These are phyloP conservation scores for Daldinia loculata DNA, from an alignment of 495 filamentous ascomycete species.

Conservation along the genomic window DNA sequence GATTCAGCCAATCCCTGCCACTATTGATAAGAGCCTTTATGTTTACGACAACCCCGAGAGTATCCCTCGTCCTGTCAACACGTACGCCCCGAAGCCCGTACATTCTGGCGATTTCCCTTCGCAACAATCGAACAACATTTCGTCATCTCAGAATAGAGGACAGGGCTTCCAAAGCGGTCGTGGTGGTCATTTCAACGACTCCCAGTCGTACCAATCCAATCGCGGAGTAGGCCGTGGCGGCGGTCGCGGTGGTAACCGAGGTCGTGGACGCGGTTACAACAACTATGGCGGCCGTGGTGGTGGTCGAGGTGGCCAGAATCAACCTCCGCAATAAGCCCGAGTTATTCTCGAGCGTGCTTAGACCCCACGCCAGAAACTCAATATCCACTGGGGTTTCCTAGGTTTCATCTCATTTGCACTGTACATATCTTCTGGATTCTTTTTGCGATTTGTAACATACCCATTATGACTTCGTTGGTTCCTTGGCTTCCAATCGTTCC, in stretches of 20 bases:
- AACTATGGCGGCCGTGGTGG: conserved; percentile 56
- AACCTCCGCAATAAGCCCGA: conserved; percentile 44
- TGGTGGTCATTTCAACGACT: conserved; percentile 39
- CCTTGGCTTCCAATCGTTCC: conserved; percentile 33
- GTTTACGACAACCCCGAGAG: conserved; percentile 96
- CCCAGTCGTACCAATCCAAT: conserved; percentile 50
- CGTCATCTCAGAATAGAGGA: conserved; percentile 35
- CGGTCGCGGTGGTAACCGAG: conserved; percentile 48
- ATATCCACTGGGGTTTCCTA: conserved; percentile 3
- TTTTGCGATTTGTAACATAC: conserved; percentile 48
- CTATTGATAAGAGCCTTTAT: conserved; percentile 97
- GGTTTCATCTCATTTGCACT: conserved; percentile 33
- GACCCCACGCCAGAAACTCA: conserved; percentile 6
- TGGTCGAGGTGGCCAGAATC: conserved; percentile 55
- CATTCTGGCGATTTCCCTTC: conserved; percentile 24
- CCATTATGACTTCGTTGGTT: conserved; percentile 42
- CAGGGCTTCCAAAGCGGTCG: conserved; percentile 31
- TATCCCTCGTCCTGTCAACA: conserved; percentile 80
- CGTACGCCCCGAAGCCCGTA: conserved; percentile 46
- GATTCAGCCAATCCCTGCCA: conserved; percentile 91
- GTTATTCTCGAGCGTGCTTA: conserved; percentile 1
- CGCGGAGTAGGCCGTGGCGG: conserved; percentile 52
- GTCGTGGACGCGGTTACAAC: conserved; percentile 48
- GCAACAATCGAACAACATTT: conserved; percentile 34
- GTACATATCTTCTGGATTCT: conserved; percentile 49